Evolutionary conservation across 306 rosid genomes (phyloP), one percentile per base, ranked within the genome.

Genomic region (Glycine tomentella): DNA sequence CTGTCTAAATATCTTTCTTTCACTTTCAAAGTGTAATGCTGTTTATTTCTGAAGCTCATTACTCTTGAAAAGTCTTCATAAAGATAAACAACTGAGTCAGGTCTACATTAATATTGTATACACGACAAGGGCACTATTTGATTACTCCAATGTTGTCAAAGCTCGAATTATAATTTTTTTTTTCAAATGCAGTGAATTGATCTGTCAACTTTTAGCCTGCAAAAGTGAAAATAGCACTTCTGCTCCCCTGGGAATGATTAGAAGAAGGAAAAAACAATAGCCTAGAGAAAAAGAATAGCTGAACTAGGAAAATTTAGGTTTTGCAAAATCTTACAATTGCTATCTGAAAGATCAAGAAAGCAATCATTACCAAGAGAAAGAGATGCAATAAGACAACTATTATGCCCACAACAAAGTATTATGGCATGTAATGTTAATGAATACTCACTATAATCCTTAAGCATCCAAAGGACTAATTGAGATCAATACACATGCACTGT

Each of bases 351-450:
- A 64, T 16, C 56, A 10, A 64, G 50, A 65, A 10, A 45, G 38
- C 51, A 80, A 67, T 75, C 70, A 68, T 66, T 46, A 17, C 55
- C 44, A 15, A 66, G 48, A 40, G 46, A 69, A 55, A 55, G 61
- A 55, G 61, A 55, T 76, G 68, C 52, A 76, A 4, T 25, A 57
- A 57, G 31, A 58, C 14, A 58, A 58, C 38, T 58, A 20, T 8
- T 8, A 57, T 3, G 55, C 48, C 64, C 36, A 56, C 4, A 55
- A 20, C 52, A 81, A 78, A 67, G 9, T 58, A 66, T 11, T 33
- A 63, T 62, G 58, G 20, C 36, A 55, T 34, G 31, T 36, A 36
- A 65, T 81, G 58, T 50, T 74, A 64, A 79, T 75, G 81, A 31
- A 75, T 75, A 38, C 62, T 84, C 69, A 58, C 62, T 46, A 50